Evolutionary conservation across 805 yeast species (phyloP).

Genomic region (Saccharomycopsis schoenii): DNA sequence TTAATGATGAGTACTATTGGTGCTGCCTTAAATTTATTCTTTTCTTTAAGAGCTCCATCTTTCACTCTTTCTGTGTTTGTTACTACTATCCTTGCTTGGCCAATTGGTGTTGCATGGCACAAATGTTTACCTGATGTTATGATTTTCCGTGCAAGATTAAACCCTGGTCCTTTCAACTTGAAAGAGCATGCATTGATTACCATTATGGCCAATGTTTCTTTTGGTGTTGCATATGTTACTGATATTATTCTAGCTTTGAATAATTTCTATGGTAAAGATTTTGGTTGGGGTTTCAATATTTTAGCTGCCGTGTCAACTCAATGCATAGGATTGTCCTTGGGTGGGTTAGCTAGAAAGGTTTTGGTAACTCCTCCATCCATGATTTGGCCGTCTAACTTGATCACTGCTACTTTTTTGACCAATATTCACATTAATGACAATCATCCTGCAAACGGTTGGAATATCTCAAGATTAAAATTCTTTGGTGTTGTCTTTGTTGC

Average conservation of each 20-base stretch:
- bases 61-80: constrained; percentile 41
- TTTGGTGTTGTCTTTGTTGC: constrained; percentile 33
- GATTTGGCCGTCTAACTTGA: constrained; percentile 63
- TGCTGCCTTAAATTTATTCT: constrained; percentile 47
- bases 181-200: constrained; percentile 55
- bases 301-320: constrained; percentile 47
- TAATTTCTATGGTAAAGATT: constrained; percentile 35
- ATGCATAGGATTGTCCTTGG: constrained; percentile 56
- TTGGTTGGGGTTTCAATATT: constrained; percentile 46
- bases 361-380: constrained; percentile 56
- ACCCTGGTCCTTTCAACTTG: constrained; percentile 53
- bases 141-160: constrained; percentile 29
- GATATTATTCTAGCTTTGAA: constrained; percentile 45
- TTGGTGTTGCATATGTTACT: constrained; percentile 45
- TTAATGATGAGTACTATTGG: constrained; percentile 42
- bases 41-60: constrained; percentile 43
- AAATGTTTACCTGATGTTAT: constrained; percentile 24
- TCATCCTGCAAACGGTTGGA: constrained; percentile 52
- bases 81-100: constrained; percentile 45
- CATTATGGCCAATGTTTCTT: constrained; percentile 40
- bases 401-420: constrained; percentile 46
- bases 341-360: constrained; percentile 50
- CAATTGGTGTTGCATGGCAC: constrained; percentile 37
- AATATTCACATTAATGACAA: constrained; percentile 40
- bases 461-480: constrained; percentile 40